Evolutionary conservation across 345 rosid genomes (phyloP), one percentile per base, ranked within the genome.

Genomic region (Moricandia arvensis): DNA sequence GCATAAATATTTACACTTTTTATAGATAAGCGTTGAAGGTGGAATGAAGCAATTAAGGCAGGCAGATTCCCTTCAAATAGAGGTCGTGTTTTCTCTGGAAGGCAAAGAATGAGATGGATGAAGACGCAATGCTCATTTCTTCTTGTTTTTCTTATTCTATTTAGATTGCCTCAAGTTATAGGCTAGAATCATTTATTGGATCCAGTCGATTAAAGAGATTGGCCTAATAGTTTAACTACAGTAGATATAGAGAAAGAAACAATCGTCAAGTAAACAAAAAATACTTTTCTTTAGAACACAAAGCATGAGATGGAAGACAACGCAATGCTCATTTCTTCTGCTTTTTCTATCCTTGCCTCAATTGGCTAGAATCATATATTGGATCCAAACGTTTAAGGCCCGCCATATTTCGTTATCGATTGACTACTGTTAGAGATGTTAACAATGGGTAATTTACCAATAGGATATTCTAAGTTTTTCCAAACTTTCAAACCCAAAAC

Each of bases 31-130:
- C 30, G 34, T 53, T 18, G 43, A 51, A 27, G 54, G 69, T 68
- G 68, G 68, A 73, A 60, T 60, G 79, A 75, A 62, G 73, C 53
- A 75, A 69, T 26, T 27, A 68, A 35, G 49, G 60, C 26, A 58
- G 60, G 34, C 60, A 68, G 55, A 75, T 75, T 75, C 74, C 63
- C 43, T 75, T 24, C 7, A 35, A 12, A 68, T 26, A 59, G 8
- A 69, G 17, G 63, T 49, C 24, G 61, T 75, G 43, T 60, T 34
- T 74, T 60, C 54, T 35, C 27, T 8, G 66, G 55, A 55, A 61
- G 68, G 74, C 74, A 75, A 75, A 61, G 74, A 53, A 68, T 69
- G 58, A 49, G 79, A 63, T 53, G 63, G 33, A 16, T 11, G 79
- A 34, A 75, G 69, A 69, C 18, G 75, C 80, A 54, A 76, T 62